These are phyloP conservation scores for Eragrostis tef DNA, from an alignment of 202 grass and related monocot species.

Conservation along the genomic window DNA sequence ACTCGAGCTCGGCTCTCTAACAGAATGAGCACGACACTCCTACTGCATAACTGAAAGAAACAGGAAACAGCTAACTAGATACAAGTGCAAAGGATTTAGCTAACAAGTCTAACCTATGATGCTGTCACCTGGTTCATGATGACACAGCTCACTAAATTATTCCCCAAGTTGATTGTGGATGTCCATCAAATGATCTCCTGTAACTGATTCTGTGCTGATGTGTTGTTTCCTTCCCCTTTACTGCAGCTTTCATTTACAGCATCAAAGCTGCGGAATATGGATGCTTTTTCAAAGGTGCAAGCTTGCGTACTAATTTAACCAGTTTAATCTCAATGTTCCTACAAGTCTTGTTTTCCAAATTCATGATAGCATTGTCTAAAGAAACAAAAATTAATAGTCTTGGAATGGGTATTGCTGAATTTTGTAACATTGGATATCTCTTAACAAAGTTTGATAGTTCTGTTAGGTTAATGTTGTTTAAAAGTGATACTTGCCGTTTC, in stretches of 20 bases:
- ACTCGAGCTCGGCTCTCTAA: no score
- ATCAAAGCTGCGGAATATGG: constrained; percentile 68
- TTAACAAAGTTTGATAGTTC: no score
- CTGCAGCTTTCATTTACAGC: constrained; percentile 85
- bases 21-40: no score
- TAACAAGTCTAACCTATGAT: neutral
- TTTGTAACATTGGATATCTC: neutral
- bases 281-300: constrained; percentile 85
- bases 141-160: neutral
- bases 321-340: constrained; percentile 13
- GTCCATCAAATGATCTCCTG: constrained; percentile 28
- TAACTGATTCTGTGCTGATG: no score
- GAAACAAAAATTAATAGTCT: neutral
- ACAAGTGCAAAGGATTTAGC: no score
- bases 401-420: constrained; percentile 5
- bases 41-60: no score
- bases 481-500: neutral
- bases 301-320: neutral
- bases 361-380: neutral
- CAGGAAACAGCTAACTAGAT: no score
- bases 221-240: constrained; percentile 19
- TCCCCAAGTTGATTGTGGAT: constrained; percentile 25
- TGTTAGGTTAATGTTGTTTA: neutral
- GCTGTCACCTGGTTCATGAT: neutral
- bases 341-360: neutral